These are phyloP conservation scores for Tagetes erecta DNA, from an alignment of 129 eudicot species.

Conservation along the genomic window DNA sequence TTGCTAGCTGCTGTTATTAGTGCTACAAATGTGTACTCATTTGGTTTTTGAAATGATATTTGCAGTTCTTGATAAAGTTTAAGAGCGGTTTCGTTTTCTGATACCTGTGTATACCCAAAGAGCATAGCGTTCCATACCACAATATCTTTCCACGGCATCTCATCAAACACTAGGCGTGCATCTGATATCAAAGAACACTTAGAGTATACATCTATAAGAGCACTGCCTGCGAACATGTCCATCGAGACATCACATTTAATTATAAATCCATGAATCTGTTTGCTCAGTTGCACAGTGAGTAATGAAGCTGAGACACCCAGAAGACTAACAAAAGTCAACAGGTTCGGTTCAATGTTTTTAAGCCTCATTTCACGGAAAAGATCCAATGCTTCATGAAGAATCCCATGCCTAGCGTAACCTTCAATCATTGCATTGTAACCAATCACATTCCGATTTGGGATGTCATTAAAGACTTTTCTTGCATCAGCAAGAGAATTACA, in stretches of 20 bases:
- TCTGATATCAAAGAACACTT: slow-evolving; percentile 45
- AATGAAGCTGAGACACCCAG: slow-evolving; percentile 60
- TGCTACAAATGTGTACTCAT: slow-evolving; percentile 62
- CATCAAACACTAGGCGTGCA: slow-evolving; percentile 60
- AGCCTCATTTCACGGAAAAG: slow-evolving; percentile 65
- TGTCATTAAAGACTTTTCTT: slow-evolving; percentile 42
- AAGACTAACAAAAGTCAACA: slow-evolving; percentile 68
- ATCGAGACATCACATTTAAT: slow-evolving; percentile 43
- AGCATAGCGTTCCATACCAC: slow-evolving; percentile 77
- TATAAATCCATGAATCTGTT: slow-evolving; percentile 57
- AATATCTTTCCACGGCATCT: slow-evolving; percentile 53
- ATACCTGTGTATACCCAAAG: slow-evolving; percentile 55
- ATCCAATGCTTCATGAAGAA: slow-evolving; percentile 51
- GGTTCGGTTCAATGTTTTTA: slow-evolving; percentile 43
- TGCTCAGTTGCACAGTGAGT: slow-evolving; percentile 43
- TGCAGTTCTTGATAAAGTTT: slow-evolving; percentile 51
- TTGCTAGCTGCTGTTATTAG: slow-evolving; percentile 56
- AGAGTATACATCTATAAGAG: slow-evolving; percentile 66
- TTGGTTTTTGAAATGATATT: slow-evolving; percentile 37
- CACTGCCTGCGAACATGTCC: slow-evolving; percentile 50
- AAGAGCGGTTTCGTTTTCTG: slow-evolving; percentile 55
- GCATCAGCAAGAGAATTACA: slow-evolving; percentile 56
- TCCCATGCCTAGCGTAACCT: slow-evolving; percentile 57
- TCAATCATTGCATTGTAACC: slow-evolving; percentile 77
- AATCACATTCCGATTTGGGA: slow-evolving; percentile 34